Evolutionary conservation across 257 asterid genomes (phyloP).

Genomic region (Solanum dulcamara): DNA sequence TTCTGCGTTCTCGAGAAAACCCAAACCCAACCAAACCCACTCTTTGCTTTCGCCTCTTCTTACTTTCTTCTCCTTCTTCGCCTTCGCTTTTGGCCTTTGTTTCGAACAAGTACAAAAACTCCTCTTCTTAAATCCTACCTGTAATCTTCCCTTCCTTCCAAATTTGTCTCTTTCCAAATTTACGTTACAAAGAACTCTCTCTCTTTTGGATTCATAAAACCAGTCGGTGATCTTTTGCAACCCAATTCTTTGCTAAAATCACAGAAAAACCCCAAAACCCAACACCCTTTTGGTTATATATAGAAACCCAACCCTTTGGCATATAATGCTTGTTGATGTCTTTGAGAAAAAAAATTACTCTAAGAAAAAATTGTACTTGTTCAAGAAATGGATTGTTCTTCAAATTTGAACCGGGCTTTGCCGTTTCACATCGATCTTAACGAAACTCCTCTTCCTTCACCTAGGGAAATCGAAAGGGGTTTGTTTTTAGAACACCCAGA

Average conservation of each 20-base stretch:
- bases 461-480: conserved; percentile 27
- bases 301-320: not conserved
- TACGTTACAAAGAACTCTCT: not conserved
- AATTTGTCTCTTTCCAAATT: not conserved
- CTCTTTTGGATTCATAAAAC: not conserved
- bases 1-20: conserved; percentile 4
- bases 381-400: conserved; percentile 2
- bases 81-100: not conserved
- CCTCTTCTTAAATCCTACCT: not conserved
- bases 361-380: not conserved
- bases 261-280: not conserved
- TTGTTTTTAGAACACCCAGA: not conserved
- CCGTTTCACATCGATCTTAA: conserved; percentile 63
- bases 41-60: not conserved
- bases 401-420: conserved; percentile 19
- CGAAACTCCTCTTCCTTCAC: conserved; percentile 59
- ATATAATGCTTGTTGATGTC: conserved; percentile 10
- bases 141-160: not conserved
- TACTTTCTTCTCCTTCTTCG: not conserved
- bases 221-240: conserved; percentile 1
- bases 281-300: not conserved
- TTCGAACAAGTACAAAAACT: not conserved
- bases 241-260: not conserved
- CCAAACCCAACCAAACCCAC: not conserved
- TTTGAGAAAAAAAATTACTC: not conserved